Base-by-base conservation (phyloP, 176 grass and related monocot genomes). In the Cymbopogon citratus region DNA sequence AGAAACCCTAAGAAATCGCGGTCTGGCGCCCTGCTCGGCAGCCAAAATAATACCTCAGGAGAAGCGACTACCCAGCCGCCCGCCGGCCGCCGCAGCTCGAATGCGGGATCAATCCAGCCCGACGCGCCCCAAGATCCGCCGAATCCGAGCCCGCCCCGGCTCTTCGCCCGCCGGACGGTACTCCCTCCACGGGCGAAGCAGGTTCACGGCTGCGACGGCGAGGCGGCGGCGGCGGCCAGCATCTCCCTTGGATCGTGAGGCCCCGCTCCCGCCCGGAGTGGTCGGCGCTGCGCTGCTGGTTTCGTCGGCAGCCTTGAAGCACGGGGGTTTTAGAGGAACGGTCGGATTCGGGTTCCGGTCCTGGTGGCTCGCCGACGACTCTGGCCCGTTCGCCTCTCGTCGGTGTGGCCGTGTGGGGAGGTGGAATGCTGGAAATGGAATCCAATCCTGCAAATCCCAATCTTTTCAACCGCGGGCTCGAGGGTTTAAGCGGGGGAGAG, bases 401-500 rank as follows among this genome's bases (percentile, higher is more conserved):
- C 56, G 56, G 56, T 60, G 56, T 57, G 49, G 18, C n/a, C n/a
- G 31, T 33, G 31, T n/a, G 29, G 35, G 38, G 38, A 6, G 70
- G 18, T 61, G 26, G 62, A 31, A 31, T 12, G 27, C 31, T 12
- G 8, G 45, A 1, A n/a, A n/a, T 48, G 16, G 64, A 36, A 56
- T 56, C 51, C 51, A 56, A 21, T 56, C 51, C 8, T 70, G 26
- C 3, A 1, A 33, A 33, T 63, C n/a, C n/a, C n/a, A n/a, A n/a
- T n/a, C n/a, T n/a, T n/a, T n/a, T n/a, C n/a, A 31, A 52, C 79
- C 33, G 43, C 40, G 78, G 63, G 64, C 16, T 77, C 48, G 59
- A 25, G 51, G 80, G 85, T 82, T 87, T 87, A 87, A 74, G 77
- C 66, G 6, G 28, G 48, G 45, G 0, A 6, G 15, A 7, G 19